Percentiles rank a stretch among this genome's conserved stretches.
Conservation (phyloP, 768 basidiomycete genomes). For the Termitomyces sp. region DNA sequence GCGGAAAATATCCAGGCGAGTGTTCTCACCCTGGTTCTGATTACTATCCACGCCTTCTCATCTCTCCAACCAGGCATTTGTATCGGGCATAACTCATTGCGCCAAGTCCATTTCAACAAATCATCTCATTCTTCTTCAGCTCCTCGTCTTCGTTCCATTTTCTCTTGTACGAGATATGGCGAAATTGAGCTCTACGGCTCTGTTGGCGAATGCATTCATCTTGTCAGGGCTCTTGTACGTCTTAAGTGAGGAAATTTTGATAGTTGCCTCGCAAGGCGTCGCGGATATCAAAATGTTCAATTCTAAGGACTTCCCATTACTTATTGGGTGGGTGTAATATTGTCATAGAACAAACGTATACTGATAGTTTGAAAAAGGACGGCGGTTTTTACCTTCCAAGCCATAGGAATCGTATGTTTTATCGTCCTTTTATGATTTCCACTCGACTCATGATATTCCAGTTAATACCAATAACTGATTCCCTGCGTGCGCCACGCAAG, state of each 20-base stretch:
- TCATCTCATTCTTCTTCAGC: slow-evolving; percentile 79
- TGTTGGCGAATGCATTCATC: slow-evolving; percentile 94
- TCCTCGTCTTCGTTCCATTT: slow-evolving; percentile 84
- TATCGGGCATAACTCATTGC: slow-evolving; percentile 77
- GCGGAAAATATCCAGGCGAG: slow-evolving; percentile 75
- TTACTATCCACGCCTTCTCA: neutral
- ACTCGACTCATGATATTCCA: slow-evolving; percentile 17
- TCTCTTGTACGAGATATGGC: slow-evolving; percentile 91
- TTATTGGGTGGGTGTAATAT: slow-evolving; percentile 67
- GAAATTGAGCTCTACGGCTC: slow-evolving; percentile 86
- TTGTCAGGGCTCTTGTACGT: slow-evolving; percentile 83
- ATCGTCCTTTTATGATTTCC: neutral
- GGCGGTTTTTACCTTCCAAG: slow-evolving; percentile 97
- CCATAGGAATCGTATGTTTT: slow-evolving; percentile 78
- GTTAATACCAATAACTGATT: slow-evolving; percentile 94
- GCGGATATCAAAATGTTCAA: slow-evolving; percentile 87
- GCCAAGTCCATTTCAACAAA: slow-evolving; percentile 56
- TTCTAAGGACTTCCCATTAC: slow-evolving; percentile 78
- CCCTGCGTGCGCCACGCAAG: slow-evolving; percentile 92
- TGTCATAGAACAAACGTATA: neutral
- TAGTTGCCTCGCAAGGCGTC: slow-evolving; percentile 64
- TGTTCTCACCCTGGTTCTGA: slow-evolving; percentile 10
- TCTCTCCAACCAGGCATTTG: slow-evolving; percentile 54
- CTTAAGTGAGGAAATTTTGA: slow-evolving; percentile 71
- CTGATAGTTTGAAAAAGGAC: slow-evolving; percentile 45